Base-by-base conservation (phyloP, 352 stramenopile species). In the Phytophthora kernoviae region DNA sequence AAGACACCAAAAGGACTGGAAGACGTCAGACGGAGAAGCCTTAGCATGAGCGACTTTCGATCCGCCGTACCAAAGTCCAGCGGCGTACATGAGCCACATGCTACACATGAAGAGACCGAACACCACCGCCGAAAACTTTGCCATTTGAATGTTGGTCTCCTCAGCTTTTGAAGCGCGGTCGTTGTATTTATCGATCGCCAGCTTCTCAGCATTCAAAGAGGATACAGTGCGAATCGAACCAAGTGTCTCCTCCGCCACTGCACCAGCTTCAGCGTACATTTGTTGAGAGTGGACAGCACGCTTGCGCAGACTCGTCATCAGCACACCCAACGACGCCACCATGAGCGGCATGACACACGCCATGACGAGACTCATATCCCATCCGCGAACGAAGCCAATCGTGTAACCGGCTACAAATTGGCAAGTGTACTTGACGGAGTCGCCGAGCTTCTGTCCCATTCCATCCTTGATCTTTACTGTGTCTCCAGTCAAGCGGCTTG, bases 51-150 rank as follows among this genome's bases (percentile, higher is more conserved):
- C 54, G 10, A 76, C 62, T 39, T 72, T 64, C 11, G 18, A 70
- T 11, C 67, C 63, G 33, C 67, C 67, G 46, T 76, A 76, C 67
- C 67, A 76, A 18, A 76, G 34, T 0, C 62, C 68, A 54, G 63
- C 52, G 1, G 58, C 62, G 41, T 73, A 76, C 24, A 65, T 70
- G 8, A 73, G 24, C 58, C 57, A 76, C 30, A 60, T 44, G 36
- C 45, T 51, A 22, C 45, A 41, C 8, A 53, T 50, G 21, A 70
- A 71, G 15, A 63, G 21, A 2, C 43, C 44, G 22, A 48, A 17
- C 14, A 49, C 26, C 12, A 65, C 48, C n/a, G 58, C 41, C 3
- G 18, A n/a, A 21, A 41, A n/a, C 21, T 50, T 22, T 26, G 5
- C 17, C 18, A 24, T 27, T 21, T 56, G 22, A 18, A 56, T 57